Evolutionary conservation across 805 yeast genomes (phyloP), one percentile per base, ranked within the genome.

Genomic region (Candida tallmaniae): DNA sequence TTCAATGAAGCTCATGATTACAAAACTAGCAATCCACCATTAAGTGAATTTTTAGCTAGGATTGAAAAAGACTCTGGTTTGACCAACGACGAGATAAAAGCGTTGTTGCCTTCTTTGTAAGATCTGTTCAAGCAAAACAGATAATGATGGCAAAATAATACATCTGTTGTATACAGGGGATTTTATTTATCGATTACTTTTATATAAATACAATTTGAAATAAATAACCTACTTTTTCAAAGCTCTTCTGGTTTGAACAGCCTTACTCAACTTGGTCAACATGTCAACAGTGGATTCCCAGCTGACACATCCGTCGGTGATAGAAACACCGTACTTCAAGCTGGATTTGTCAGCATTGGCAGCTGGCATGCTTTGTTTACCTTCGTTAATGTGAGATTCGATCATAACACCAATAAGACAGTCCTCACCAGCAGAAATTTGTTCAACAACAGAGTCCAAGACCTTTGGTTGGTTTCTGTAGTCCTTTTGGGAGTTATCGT

Each of bases 241-340:
- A 27, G 46, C 38, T 71, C 97, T 81, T 72, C 97, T 82, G 31
- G 69, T 67, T 59, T 76, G 75, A 20, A 90, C 93, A 40, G 96
- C 95, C 22, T 74, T 73, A 17, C 97, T 80, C 50, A 90, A 75
- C 33, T 69, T 66, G 33, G 70, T 73, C 48, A 90, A 70, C 36
- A 87, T 90, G 17, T 59, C 63, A 31, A 72, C 90, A 12, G 98
- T 90, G 31, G 78, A 69, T 35, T 83, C 93, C 87, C 95, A 86
- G 40, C 86, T 75, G 41, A 90, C 88, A 72, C 98, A 90, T 21
- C 96, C 96, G 62, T 90, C 98, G n/a, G 98, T 90, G 51, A 90
- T 88, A 20, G 95, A 84, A 44, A 88, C 85, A 43, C 98, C 98
- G 65, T 90, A 90, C 53, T 83, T 76, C 62, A 90, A 75, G 11